Conservation (phyloP, 352 stramenopile species). For the Globisporangium nunn region DNA sequence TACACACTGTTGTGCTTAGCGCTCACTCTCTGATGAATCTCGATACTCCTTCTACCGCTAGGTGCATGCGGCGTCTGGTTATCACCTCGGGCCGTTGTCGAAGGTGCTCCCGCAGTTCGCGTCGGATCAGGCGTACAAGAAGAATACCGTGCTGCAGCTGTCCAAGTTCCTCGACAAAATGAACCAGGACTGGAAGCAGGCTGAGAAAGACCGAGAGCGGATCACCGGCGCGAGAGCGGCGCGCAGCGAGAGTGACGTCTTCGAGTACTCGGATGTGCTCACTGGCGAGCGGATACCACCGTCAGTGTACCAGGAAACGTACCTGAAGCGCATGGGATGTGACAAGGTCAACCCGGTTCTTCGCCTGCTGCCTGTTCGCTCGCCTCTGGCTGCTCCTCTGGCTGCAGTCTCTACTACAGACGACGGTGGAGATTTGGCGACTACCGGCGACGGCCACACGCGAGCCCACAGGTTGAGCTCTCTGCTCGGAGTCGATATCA, state of each 20-base stretch:
- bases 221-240: slow-evolving; percentile 25
- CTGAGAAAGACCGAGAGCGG: slow-evolving; percentile 29
- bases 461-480: slow-evolving; percentile 7
- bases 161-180: slow-evolving; percentile 35
- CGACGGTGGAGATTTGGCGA: not conserved
- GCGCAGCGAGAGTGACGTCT: slow-evolving; percentile 27
- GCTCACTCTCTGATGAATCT: too few species aligned
- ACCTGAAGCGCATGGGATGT: slow-evolving; percentile 31
- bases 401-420: not conserved
- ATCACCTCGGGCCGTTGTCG: slow-evolving; percentile 34
- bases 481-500: slow-evolving; percentile 31
- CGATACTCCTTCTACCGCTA: not conserved
- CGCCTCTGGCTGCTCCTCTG: not conserved
- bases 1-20: too few species aligned
- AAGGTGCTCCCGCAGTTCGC: slow-evolving; percentile 29
- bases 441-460: too few species aligned
- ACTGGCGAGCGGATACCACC: slow-evolving; percentile 27
- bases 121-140: slow-evolving; percentile 32
- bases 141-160: slow-evolving; percentile 29
- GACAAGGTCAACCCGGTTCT: slow-evolving; percentile 30
- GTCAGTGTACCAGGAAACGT: slow-evolving; percentile 37
- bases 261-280: slow-evolving; percentile 44
- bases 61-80: slow-evolving; percentile 33
- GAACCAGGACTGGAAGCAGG: slow-evolving; percentile 40
- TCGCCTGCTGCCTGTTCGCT: slow-evolving; percentile 6